A percentile compares a stretch with the other conserved stretches of the same genome.
phyloP scores from a whole-genome alignment of 2,329 filamentous ascomycete species.

The Claviceps arundinis region DNA sequence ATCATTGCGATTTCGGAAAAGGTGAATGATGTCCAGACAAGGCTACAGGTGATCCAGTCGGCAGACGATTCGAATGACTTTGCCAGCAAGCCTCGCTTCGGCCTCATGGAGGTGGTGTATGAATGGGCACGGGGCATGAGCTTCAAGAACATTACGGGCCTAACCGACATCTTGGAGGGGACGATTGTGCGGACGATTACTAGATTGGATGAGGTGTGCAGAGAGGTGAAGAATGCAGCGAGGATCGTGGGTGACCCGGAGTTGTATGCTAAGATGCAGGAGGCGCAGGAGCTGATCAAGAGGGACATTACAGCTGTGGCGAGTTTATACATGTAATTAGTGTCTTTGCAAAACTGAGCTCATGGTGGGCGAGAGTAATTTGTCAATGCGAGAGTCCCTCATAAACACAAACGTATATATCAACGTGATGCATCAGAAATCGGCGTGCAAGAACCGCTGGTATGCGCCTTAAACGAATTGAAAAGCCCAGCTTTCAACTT shows the following conservation, averaged over 20 bases:
- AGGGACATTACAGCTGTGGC: slow-evolving; percentile 86
- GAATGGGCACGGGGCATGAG: slow-evolving; percentile 98
- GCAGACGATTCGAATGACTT: slow-evolving; percentile 90
- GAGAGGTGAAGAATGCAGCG: slow-evolving; percentile 94
- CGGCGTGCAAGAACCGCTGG: too few relatives aligned
- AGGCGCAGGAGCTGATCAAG: slow-evolving; percentile 95
- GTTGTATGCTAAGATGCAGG: slow-evolving; percentile 92
- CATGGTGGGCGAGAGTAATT: background rate
- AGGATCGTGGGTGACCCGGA: slow-evolving; percentile 89
- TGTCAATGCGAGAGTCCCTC: too few relatives aligned
- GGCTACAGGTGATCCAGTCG: slow-evolving; percentile 83
- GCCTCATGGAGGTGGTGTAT: slow-evolving; percentile 93
- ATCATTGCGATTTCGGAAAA: slow-evolving; percentile 87
- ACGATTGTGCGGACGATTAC: slow-evolving; percentile 95
- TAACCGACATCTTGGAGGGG: slow-evolving; percentile 93
- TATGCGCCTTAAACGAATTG: too few relatives aligned
- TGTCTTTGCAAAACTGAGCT: background rate
- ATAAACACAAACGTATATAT: too few relatives aligned
- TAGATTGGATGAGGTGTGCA: slow-evolving; percentile 84
- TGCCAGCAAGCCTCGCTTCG: slow-evolving; percentile 73
- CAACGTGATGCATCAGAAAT: too few relatives aligned
- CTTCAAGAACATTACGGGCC: slow-evolving; percentile 91
- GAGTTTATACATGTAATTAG: slow-evolving; percentile 67
- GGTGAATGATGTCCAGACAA: slow-evolving; percentile 78
- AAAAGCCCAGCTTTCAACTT: too few relatives aligned